phyloP scores from a whole-genome alignment of 208 protist species.

The Crithidia expoeki region DNA sequence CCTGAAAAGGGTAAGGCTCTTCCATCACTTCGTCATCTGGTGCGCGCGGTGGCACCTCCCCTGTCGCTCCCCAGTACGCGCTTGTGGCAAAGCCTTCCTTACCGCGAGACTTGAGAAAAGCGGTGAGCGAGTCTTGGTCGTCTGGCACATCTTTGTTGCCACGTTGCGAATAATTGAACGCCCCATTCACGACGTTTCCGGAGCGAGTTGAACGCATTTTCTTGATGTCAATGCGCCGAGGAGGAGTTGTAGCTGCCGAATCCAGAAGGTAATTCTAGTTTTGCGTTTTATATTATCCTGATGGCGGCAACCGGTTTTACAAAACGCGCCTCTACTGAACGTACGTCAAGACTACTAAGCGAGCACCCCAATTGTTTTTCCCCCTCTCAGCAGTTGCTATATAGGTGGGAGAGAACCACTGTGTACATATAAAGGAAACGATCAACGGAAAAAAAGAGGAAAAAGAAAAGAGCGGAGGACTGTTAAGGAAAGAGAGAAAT shows the following conservation, averaged over 20 bases:
- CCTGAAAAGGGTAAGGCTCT: slow-evolving; percentile 75
- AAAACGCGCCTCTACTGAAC: no score
- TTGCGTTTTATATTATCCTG: no score
- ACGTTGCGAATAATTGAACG: slow-evolving; percentile 46
- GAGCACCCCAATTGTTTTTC: no score
- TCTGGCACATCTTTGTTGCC: slow-evolving; percentile 23
- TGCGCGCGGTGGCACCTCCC: slow-evolving; percentile 75
- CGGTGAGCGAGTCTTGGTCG: slow-evolving; percentile 56
- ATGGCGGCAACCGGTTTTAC: no score
- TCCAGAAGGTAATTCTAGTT: neutral
- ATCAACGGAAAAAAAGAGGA: no score
- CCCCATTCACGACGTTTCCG: slow-evolving; percentile 37
- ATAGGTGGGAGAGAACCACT: no score
- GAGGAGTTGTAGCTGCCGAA: neutral
- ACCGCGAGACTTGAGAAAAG: slow-evolving; percentile 53
- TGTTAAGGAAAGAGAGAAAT: no score
- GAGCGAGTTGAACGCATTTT: slow-evolving; percentile 34
- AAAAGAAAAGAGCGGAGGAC: no score
- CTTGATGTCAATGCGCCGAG: neutral
- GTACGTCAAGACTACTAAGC: no score
- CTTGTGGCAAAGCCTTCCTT: slow-evolving; percentile 76
- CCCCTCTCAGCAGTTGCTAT: no score
- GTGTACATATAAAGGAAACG: no score
- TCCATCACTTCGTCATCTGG: slow-evolving; percentile 64
- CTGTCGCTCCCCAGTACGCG: slow-evolving; percentile 84